phyloP scores from a whole-genome alignment of 345 rosid species.

The Euphorbia lathyris region DNA sequence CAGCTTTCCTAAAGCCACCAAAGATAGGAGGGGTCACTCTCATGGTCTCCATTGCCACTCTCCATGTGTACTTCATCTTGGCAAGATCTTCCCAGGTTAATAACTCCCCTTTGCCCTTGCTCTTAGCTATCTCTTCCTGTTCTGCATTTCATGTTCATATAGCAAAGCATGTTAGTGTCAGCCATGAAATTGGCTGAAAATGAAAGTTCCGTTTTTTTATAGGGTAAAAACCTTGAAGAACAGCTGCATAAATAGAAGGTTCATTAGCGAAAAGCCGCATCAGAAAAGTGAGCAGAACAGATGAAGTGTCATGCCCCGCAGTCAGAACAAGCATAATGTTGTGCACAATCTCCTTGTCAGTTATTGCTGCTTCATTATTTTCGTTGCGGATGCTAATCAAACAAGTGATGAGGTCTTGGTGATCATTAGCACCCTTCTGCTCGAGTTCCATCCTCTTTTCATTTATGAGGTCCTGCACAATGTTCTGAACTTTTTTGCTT shows the following conservation, averaged over 20 bases:
- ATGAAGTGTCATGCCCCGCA: conserved; percentile 58
- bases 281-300: conserved; percentile 45
- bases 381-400: conserved; percentile 30
- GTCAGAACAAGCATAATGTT: conserved; percentile 50
- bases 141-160: conserved; percentile 31
- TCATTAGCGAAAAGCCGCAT: conserved; percentile 40
- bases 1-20: conserved; percentile 45
- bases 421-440: conserved; percentile 24
- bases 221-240: conserved; percentile 40
- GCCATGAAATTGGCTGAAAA: not conserved
- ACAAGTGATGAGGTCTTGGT: conserved; percentile 45
- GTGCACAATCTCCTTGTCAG: conserved; percentile 48
- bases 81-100: conserved; percentile 53
- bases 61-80: conserved; percentile 64
- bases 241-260: conserved; percentile 35
- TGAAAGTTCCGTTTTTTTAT: not conserved
- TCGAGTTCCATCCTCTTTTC: conserved; percentile 38
- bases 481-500: conserved; percentile 28
- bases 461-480: conserved; percentile 31
- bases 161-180: not conserved
- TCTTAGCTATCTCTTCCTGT: conserved; percentile 43
- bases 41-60: conserved; percentile 52
- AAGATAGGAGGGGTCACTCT: conserved; percentile 46
- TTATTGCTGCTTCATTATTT: conserved; percentile 20
- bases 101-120: conserved; percentile 35